Evolutionary conservation across 2,329 filamentous ascomycete genomes (phyloP).

Genomic region (Fusarium torreyae): DNA sequence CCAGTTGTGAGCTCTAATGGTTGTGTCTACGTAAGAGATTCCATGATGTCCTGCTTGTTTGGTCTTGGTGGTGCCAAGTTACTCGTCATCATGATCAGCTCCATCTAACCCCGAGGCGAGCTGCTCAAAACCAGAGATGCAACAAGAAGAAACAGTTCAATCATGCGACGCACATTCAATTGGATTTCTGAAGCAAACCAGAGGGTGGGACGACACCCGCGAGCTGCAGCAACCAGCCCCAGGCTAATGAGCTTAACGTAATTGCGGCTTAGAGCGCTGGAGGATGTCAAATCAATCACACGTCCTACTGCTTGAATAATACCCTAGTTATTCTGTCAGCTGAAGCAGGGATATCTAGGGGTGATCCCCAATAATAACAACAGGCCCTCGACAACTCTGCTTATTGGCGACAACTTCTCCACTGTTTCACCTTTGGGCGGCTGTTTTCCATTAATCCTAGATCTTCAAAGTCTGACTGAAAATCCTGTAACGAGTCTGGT

Average conservation of each 20-base stretch:
- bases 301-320: background rate
- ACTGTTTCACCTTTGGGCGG: constrained; percentile 39
- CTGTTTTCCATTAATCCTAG: constrained; percentile 25
- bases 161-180: constrained; percentile 43
- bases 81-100: constrained; percentile 26
- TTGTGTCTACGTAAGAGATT: constrained; percentile 30
- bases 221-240: constrained; percentile 15
- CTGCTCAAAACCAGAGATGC: constrained; percentile 37
- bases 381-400: constrained; percentile 7
- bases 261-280: constrained; percentile 4
- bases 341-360: constrained; percentile 26
- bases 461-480: constrained; percentile 20
- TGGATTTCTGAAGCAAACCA: constrained; percentile 7
- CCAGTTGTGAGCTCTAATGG: constrained; percentile 21
- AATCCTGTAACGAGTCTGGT: constrained; percentile 38
- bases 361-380: constrained; percentile 38
- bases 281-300: background rate
- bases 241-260: constrained; percentile 24
- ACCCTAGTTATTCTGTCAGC: constrained; percentile 6
- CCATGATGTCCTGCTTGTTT: background rate
- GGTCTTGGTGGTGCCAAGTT: background rate
- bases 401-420: constrained; percentile 36
- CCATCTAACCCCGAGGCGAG: constrained; percentile 14
- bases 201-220: constrained; percentile 1
- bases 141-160: constrained; percentile 37